Percentiles rank a stretch among this genome's conserved stretches.
phyloP scores from a whole-genome alignment of 495 filamentous ascomycete genomes.

The Podospora fimiseda region DNA sequence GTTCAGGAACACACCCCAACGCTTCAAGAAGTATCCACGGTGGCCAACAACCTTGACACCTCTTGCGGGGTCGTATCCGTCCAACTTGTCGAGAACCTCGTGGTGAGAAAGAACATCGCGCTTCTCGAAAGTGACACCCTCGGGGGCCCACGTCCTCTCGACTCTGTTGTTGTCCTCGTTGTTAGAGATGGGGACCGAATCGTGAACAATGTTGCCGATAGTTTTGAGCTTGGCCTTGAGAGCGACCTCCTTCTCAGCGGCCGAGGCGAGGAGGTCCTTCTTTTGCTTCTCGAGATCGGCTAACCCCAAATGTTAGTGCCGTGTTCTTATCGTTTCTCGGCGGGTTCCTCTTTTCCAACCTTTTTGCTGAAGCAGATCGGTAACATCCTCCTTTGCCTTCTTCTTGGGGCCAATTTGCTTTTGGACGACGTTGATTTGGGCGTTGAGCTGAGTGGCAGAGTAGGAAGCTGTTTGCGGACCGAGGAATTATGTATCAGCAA shows the following conservation, averaged over 20 bases:
- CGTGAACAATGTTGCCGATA: slow-evolving; percentile 91
- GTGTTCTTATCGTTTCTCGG: no score
- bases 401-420: slow-evolving; percentile 90
- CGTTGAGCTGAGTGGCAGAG: slow-evolving; percentile 67
- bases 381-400: slow-evolving; percentile 91
- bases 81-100: slow-evolving; percentile 80
- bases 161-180: slow-evolving; percentile 87
- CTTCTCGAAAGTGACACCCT: slow-evolving; percentile 63
- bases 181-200: slow-evolving; percentile 81
- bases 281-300: slow-evolving; percentile 69
- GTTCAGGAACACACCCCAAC: slow-evolving; percentile 84
- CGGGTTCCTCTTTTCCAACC: no score
- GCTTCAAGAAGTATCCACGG: slow-evolving; percentile 85
- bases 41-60: slow-evolving; percentile 94
- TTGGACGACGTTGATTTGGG: slow-evolving; percentile 78
- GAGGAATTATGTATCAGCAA: neutral
- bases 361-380: slow-evolving; percentile 71
- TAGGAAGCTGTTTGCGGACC: slow-evolving; percentile 47
- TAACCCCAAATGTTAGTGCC: no score
- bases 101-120: slow-evolving; percentile 51
- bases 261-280: slow-evolving; percentile 66
- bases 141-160: slow-evolving; percentile 71
- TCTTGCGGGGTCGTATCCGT: slow-evolving; percentile 89
- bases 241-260: slow-evolving; percentile 63
- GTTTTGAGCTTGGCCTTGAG: slow-evolving; percentile 68